Evolutionary conservation across 2,329 filamentous ascomycete genomes (phyloP).

Genomic region (Stagonosporopsis chrysanthemi): DNA sequence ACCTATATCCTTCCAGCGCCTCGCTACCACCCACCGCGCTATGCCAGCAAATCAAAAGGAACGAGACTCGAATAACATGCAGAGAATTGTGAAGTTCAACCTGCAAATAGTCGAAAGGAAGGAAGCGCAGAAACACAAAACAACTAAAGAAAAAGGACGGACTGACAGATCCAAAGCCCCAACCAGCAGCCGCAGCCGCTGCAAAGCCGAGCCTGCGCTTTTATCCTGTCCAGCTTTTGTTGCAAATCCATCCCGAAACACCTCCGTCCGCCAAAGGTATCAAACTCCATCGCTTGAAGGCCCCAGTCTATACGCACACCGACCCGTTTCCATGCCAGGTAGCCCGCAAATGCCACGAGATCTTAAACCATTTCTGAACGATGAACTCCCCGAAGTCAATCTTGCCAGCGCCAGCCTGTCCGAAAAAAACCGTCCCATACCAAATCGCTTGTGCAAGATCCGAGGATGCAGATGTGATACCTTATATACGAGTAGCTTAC

Average conservation of each 20-base stretch:
- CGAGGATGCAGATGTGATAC: conserved; percentile 42
- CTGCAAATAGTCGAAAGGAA: conserved; percentile 8
- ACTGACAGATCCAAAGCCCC: conserved; percentile 19
- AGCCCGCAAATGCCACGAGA: conserved; percentile 50
- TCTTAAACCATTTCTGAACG: conserved; percentile 48
- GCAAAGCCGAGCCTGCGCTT: conserved; percentile 30
- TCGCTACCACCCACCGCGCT: conserved; percentile 23
- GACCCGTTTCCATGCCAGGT: conserved; percentile 43
- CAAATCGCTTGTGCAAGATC: conserved; percentile 46
- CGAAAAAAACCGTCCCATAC: conserved; percentile 45
- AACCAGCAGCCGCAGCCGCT: conserved; percentile 7
- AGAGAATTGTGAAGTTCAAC: conserved; percentile 11
- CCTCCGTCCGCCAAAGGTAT: conserved; percentile 46
- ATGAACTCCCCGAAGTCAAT: conserved; percentile 48
- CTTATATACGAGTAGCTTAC: conserved; percentile 46
- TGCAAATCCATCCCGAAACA: conserved; percentile 44
- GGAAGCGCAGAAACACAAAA: conserved; percentile 12
- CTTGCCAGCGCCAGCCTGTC: conserved; percentile 46
- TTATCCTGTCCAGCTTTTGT: conserved; percentile 44
- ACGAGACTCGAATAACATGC: conserved; percentile 14
- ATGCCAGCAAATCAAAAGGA: conserved; percentile 21
- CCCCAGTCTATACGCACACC: conserved; percentile 49
- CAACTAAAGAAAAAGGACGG: conserved; percentile 10
- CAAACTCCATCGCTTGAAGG: conserved; percentile 48
- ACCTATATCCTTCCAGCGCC: conserved; percentile 22